phyloP scores from a whole-genome alignment of 73 alveolate species.

The Tetrahymena elliotti region DNA sequence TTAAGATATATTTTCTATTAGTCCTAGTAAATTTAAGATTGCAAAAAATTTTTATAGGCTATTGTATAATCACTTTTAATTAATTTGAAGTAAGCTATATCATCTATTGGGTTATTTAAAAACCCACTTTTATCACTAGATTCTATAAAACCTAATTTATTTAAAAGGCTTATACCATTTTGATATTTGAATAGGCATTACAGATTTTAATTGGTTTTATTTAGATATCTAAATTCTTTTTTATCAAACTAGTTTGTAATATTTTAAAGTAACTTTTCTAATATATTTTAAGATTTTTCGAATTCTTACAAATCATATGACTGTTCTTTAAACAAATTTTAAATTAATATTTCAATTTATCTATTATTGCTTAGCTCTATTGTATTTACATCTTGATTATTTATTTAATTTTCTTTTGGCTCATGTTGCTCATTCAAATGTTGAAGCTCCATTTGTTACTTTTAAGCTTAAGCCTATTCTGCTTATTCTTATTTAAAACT shows the following conservation, averaged over 20 bases:
- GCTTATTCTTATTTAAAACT: not conserved
- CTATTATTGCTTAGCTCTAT: not conserved
- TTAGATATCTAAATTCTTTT: not conserved
- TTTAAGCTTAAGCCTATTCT: not conserved
- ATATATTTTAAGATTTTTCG: not conserved
- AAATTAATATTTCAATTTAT: not conserved
- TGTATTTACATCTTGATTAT: not conserved
- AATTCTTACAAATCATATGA: not conserved
- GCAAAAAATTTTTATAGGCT: not conserved
- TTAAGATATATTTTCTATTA: not conserved
- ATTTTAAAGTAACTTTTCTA: not conserved
- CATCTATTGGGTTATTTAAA: not conserved
- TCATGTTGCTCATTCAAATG: not conserved
- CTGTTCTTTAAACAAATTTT: not conserved
- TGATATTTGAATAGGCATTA: not conserved
- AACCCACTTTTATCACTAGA: not conserved
- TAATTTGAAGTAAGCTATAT: not conserved
- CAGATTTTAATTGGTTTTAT: not conserved
- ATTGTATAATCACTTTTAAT: not conserved
- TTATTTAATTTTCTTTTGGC: not conserved
- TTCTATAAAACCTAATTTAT: not conserved
- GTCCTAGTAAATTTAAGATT: not conserved
- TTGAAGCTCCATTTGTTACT: not conserved
- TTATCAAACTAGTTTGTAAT: not conserved
- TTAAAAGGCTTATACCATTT: not conserved